Evolutionary conservation across 2,329 filamentous ascomycete species (phyloP), one percentile per base, ranked within the genome.

Genomic region (Emergomyces pasteurianus): DNA sequence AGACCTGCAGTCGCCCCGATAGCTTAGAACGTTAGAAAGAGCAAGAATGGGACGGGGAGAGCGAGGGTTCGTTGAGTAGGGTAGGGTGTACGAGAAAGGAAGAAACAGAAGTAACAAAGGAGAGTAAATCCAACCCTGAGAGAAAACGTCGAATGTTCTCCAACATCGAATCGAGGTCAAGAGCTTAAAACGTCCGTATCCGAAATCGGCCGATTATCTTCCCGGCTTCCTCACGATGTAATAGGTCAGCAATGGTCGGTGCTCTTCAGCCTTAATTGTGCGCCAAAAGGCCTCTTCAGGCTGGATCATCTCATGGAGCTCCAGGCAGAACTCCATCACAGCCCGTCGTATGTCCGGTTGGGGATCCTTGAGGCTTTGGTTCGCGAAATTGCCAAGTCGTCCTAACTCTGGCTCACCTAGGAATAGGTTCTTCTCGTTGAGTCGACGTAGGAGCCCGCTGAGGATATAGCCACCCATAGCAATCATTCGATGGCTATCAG

Each of bases 291-390:
- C 59, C 34, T 67, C 64, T 57, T 72, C 68, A 10, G 66, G 63
- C 31, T 58, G 60, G 40, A 73, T 63, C 60, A 72, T 69, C 3
- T 67, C 67, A 58, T 68, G 64, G 8, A 72, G 49, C 40, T 66
- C 62, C 14, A 69, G 64, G 57, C 69, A 72, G n/a, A 74, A 65
- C 54, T 74, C 71, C 12, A 73, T 73, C 7, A 72, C 71, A 40
- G 72, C 70, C 49, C 74, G 71, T 21, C 75, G 68, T 47, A 76
- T 67, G 60, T 76, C 73, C 1, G 73, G 70, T 42, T 74, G 70
- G 1, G 67, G 65, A 60, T 72, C 71, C 2, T 65, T 64, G 2
- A 77, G 65, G 50, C 69, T 69, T 43, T 66, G 64, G 59, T 68
- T 68, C 5, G 71, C 71, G 34, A 75, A 69, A 6, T 65, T 65